These are phyloP conservation scores for Suhomyces atakaporum DNA, from an alignment of 1,139 yeast species.

Conservation along the genomic window DNA sequence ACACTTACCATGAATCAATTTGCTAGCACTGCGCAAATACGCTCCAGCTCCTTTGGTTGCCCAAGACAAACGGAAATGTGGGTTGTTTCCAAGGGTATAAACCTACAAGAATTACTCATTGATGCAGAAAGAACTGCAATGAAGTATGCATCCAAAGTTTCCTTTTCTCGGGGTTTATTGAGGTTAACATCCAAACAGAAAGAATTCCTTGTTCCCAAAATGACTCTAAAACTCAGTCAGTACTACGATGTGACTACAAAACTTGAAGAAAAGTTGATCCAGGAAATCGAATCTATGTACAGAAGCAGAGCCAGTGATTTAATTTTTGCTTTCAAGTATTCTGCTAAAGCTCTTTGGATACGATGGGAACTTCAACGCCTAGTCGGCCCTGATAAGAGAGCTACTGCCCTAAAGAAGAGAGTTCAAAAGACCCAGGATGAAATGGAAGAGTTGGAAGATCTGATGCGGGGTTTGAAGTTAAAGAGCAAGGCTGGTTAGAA, in stretches of 20 bases:
- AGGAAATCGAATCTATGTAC: slow-evolving; percentile 24
- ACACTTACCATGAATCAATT: slow-evolving; percentile 20
- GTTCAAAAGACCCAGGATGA: not conserved
- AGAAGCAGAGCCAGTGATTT: slow-evolving; percentile 44
- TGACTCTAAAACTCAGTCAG: slow-evolving; percentile 18
- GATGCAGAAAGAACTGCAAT: slow-evolving; percentile 5
- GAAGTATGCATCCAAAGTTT: no score
- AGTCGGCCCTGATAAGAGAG: slow-evolving; percentile 24
- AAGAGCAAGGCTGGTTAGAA: no score
- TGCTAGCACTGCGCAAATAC: slow-evolving; percentile 11
- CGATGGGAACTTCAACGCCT: slow-evolving; percentile 34
- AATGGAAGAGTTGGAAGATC: not conserved
- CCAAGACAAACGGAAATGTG: slow-evolving; percentile 1
- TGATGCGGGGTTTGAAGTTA: not conserved
- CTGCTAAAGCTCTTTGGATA: slow-evolving; percentile 27
- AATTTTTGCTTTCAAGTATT: slow-evolving; percentile 45
- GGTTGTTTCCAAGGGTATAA: not conserved
- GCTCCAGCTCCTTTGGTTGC: slow-evolving; percentile 10
- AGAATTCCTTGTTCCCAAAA: slow-evolving; percentile 16
- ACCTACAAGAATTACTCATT: slow-evolving; percentile 5
- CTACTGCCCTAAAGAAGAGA: slow-evolving; percentile 1
- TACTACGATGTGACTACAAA: slow-evolving; percentile 20
- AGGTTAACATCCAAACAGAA: no score
- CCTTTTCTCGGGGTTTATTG: no score
- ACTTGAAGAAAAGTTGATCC: slow-evolving; percentile 21